Conservation (phyloP, 345 rosid genomes). For the Salix purpurea region DNA sequence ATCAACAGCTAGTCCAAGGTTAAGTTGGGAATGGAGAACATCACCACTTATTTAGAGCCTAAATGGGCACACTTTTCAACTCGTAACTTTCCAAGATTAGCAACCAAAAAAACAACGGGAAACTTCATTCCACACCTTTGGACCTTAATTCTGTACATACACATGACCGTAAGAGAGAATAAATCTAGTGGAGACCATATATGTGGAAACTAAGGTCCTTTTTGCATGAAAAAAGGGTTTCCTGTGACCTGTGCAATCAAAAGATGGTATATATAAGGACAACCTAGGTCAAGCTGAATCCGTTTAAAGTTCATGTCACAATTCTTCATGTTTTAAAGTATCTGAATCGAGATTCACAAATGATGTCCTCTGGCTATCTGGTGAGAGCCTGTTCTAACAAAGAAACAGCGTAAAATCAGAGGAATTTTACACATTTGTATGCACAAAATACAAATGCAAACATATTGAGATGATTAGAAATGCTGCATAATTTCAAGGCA, state of each 20-base stretch:
- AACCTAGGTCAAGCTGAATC: not conserved
- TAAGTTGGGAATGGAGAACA: not conserved
- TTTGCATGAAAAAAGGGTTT: not conserved
- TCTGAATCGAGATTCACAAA: slow-evolving; percentile 63
- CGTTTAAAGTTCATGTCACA: not conserved
- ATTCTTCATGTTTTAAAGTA: slow-evolving; percentile 13
- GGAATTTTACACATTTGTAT: not conserved
- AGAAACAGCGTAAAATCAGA: slow-evolving; percentile 21
- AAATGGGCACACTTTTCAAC: not conserved
- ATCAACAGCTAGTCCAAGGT: not conserved
- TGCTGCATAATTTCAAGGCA: slow-evolving; percentile 3
- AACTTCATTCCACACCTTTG: too few relatives aligned
- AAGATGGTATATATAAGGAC: not conserved
- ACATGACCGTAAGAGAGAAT: not conserved
- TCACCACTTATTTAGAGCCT: not conserved
- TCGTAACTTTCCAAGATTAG: not conserved
- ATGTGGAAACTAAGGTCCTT: not conserved
- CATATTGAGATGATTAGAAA: not conserved
- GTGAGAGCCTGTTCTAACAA: slow-evolving; percentile 66
- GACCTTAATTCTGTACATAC: too few relatives aligned
- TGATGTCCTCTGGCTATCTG: slow-evolving; percentile 71
- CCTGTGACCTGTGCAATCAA: not conserved
- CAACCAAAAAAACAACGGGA: too few relatives aligned
- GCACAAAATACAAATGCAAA: not conserved
- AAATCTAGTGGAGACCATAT: not conserved